These are phyloP conservation scores for Sporothrix humicola DNA, from an alignment of 2,329 filamentous ascomycete genomes.

Conservation along the genomic window DNA sequence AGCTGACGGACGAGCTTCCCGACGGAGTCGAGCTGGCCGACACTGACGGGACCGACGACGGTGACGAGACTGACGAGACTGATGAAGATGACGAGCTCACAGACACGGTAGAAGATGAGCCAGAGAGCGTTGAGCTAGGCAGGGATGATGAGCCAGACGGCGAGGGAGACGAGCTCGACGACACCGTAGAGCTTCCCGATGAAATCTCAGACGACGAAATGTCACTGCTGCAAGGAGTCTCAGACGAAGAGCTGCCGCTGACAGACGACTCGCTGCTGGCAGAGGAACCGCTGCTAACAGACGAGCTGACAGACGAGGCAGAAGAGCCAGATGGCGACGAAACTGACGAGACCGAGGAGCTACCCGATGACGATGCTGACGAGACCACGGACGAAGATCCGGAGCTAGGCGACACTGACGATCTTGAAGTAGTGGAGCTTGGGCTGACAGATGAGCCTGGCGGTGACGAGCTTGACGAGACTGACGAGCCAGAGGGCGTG, in stretches of 20 bases:
- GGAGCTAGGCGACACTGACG: too few species aligned
- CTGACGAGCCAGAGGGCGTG: too few species aligned
- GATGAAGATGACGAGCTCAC: background rate
- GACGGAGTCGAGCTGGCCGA: too few species aligned
- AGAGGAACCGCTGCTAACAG: background rate
- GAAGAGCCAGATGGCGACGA: background rate
- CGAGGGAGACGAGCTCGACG: too few species aligned
- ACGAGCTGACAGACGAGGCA: background rate
- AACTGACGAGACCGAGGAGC: background rate
- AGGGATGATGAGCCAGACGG: too few species aligned
- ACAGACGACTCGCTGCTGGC: background rate
- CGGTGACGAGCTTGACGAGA: too few species aligned
- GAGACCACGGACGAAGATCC: too few species aligned
- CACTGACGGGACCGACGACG: background rate
- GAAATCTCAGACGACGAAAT: background rate
- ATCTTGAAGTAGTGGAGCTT: too few species aligned
- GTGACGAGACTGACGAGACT: background rate
- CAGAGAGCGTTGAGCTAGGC: background rate
- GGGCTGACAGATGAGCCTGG: background rate
- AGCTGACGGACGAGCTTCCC: too few species aligned
- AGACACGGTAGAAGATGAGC: background rate
- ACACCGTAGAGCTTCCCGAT: background rate
- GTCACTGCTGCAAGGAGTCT: background rate
- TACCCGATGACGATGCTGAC: too few species aligned
- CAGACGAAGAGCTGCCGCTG: background rate